These are phyloP conservation scores for Herpotrichia juniperi DNA, from an alignment of 2,329 filamentous ascomycete genomes.

Conservation along the genomic window DNA sequence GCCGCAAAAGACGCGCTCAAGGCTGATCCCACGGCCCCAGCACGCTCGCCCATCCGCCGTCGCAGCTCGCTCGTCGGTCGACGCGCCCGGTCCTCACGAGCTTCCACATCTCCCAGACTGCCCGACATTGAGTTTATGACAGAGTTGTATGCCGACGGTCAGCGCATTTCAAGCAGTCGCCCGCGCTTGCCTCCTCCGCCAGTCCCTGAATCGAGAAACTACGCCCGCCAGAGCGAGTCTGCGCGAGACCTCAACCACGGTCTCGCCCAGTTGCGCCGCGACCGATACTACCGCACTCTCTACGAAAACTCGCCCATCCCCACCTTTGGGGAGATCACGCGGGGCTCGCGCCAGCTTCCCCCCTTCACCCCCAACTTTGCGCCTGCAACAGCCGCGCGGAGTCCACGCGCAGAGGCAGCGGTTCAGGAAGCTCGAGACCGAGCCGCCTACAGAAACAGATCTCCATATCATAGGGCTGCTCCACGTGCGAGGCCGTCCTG, in stretches of 20 bases:
- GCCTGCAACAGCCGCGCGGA: conserved; percentile 30
- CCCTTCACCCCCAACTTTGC: conserved; percentile 44
- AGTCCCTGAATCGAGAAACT: conserved; percentile 38
- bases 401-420: background rate
- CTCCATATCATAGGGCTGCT: conserved; percentile 14
- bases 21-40: conserved; percentile 57
- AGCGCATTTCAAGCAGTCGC: conserved; percentile 25
- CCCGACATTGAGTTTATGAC: conserved; percentile 21
- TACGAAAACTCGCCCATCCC: background rate
- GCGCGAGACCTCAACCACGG: conserved; percentile 14
- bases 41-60: conserved; percentile 66
- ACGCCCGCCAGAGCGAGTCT: conserved; percentile 22
- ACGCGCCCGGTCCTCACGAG: conserved; percentile 31
- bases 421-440: conserved; percentile 4
- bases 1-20: conserved; percentile 55
- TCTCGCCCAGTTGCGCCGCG: conserved; percentile 5
- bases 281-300: conserved; percentile 7
- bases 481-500: conserved; percentile 20
- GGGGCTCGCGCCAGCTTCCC: conserved; percentile 24
- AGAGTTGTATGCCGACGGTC: conserved; percentile 14
- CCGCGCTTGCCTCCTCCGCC: conserved; percentile 36
- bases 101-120: conserved; percentile 22
- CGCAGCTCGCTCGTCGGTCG: conserved; percentile 30
- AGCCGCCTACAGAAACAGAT: conserved; percentile 10
- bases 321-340: conserved; percentile 6